phyloP scores from a whole-genome alignment of 192 early-diverging fungal species.

The Linnemannia zychae region DNA sequence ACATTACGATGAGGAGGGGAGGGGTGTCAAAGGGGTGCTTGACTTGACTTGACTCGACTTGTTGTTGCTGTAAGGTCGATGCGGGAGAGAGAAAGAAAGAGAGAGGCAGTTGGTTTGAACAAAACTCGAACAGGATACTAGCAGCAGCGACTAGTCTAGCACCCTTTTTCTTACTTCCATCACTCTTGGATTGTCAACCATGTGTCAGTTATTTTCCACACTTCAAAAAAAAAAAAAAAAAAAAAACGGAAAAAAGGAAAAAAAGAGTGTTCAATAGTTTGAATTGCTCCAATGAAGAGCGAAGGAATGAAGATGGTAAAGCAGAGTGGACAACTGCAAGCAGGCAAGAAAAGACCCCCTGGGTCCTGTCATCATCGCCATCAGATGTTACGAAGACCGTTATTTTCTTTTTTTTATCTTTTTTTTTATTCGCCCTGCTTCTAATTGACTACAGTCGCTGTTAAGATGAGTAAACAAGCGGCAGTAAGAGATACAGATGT shows the following conservation, averaged over 20 bases:
- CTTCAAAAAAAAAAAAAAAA: constrained; percentile 6
- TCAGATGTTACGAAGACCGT: too few species aligned
- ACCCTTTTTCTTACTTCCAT: too few species aligned
- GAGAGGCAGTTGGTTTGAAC: too few species aligned
- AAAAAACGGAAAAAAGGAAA: not conserved
- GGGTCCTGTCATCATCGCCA: too few species aligned
- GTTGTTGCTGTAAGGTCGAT: not conserved
- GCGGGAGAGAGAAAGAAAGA: not conserved
- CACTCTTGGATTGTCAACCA: too few species aligned
- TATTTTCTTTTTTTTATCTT: too few species aligned
- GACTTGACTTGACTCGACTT: not conserved
- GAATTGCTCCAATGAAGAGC: not conserved
- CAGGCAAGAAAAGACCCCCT: not conserved
- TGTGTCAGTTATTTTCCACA: too few species aligned
- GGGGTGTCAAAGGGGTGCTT: not conserved
- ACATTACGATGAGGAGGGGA: not conserved
- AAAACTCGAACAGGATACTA: too few species aligned
- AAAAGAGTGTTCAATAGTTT: not conserved
- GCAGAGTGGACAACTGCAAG: too few species aligned
- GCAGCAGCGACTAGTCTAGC: too few species aligned
- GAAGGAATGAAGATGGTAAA: not conserved
- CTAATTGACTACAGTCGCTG: too few species aligned
- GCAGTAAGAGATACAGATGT: not conserved
- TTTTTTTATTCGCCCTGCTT: too few species aligned
- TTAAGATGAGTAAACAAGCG: not conserved